Evolutionary conservation across 768 basidiomycete species (phyloP).

Genomic region (Psilocybe subaeruginosa): DNA sequence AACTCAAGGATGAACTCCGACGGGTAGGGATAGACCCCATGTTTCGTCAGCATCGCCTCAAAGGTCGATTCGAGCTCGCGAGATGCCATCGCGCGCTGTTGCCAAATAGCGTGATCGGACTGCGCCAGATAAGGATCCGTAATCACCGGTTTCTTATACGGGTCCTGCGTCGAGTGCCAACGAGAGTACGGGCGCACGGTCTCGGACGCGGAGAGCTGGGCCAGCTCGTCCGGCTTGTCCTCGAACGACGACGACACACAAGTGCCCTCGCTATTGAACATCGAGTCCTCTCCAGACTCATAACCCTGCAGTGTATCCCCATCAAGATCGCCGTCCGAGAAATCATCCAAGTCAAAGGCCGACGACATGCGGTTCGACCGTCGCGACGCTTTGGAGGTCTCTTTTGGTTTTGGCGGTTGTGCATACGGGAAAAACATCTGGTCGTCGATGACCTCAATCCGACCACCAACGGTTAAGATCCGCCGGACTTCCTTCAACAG

Average conservation of each 20-base stretch:
- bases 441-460: constrained; percentile 78
- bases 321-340: constrained; percentile 24
- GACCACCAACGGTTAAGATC: constrained; percentile 61
- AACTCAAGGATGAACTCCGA: constrained; percentile 48
- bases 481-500: constrained; percentile 65
- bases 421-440: constrained; percentile 66
- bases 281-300: constrained; percentile 27
- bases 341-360: constrained; percentile 21
- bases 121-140: constrained; percentile 10
- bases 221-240: constrained; percentile 9
- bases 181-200: constrained; percentile 16
- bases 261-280: constrained; percentile 27
- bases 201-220: constrained; percentile 18
- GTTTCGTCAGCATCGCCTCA: constrained; percentile 60
- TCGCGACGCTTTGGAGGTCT: constrained; percentile 5
- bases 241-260: constrained; percentile 22
- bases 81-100: constrained; percentile 38
- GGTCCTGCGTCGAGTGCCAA: background rate
- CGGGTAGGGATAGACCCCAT: constrained; percentile 54
- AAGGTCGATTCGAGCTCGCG: constrained; percentile 60
- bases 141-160: constrained; percentile 3
- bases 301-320: constrained; percentile 30
- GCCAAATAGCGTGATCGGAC: constrained; percentile 34
- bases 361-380: constrained; percentile 1
- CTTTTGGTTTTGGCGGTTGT: constrained; percentile 17